Evolutionary conservation across 2,329 filamentous ascomycete species (phyloP), one percentile per base, ranked within the genome.

Genomic region (Sclerotiophoma versabilis): DNA sequence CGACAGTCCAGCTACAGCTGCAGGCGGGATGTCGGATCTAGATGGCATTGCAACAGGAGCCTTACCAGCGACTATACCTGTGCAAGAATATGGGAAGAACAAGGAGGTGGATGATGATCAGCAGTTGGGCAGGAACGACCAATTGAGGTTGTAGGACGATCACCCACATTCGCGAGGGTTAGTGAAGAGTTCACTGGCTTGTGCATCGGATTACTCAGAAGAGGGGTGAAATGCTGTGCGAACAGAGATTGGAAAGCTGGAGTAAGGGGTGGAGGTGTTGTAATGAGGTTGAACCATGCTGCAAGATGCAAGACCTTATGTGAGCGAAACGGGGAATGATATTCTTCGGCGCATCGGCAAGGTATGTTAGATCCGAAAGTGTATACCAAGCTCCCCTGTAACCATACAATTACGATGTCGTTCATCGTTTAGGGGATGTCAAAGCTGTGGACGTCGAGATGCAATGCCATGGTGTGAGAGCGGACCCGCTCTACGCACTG

Each of bases 31-130:
- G 7, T 71, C 67, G 7, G 71, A 75, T 43, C 55, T 75, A 11
- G 73, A 75, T 59, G 57, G 58, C 0, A 72, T 75, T 38, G 70
- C 66, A 1, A 65, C 52, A 15, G 70, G 69, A 9, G 62, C 72
- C 10, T 42, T 72, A 17, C 63, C 70, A 22, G 63, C 64, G 4
- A 56, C 66, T 47, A 50, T 67, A 37, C 57, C 60, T 20, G 43
- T 36, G 11, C 48, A 57, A 14, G 43, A 53, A n/a, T 50, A 62
- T 41, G 57, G 57, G n/a, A 57, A 62, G 34, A 60, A 32, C 9
- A 30, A 46, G 20, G 7, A 26, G 5, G 8, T 3, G 17, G 15
- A 30, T 27, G 33, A 27, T 17, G 47, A 17, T 4, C 15, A 20
- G 26, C 27, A 29, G 36, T 33, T 8, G 11, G 17, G 19, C 2